Conservation (phyloP, 2,329 filamentous ascomycete species). For the Atkinsonella hypoxylon region DNA sequence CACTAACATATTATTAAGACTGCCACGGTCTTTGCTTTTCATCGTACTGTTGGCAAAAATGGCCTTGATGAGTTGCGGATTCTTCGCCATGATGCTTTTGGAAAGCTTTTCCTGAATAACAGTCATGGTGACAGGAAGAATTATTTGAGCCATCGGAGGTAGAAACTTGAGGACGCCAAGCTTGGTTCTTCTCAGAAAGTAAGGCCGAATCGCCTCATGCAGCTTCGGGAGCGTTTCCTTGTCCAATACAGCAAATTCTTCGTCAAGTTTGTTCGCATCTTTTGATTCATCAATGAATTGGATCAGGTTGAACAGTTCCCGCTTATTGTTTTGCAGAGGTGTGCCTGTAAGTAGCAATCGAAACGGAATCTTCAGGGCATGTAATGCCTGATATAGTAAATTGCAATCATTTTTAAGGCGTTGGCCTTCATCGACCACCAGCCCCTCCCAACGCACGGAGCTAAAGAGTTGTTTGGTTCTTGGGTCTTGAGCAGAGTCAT, state of each 20-base stretch:
- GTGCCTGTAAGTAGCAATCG: conserved; percentile 82
- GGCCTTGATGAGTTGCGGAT: conserved; percentile 74
- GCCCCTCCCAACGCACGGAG: conserved; percentile 67
- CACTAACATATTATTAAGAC: conserved; percentile 87
- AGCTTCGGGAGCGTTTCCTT: conserved; percentile 71
- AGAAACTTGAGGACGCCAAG: conserved; percentile 82
- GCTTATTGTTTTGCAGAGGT: conserved; percentile 87
- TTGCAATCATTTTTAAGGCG: conserved; percentile 88
- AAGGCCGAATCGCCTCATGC: conserved; percentile 69
- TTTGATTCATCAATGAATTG: conserved; percentile 73
- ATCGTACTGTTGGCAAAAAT: conserved; percentile 64
- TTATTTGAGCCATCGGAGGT: conserved; percentile 88
- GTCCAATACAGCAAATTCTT: conserved; percentile 64
- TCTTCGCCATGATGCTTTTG: conserved; percentile 85
- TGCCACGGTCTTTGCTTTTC: conserved; percentile 61
- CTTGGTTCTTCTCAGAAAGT: conserved; percentile 68
- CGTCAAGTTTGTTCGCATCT: conserved; percentile 63
- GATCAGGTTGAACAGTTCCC: conserved; percentile 91
- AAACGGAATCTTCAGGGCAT: conserved; percentile 65
- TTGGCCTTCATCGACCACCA: conserved; percentile 92
- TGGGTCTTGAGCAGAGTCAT: conserved; percentile 73
- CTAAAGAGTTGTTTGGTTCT: conserved; percentile 54
- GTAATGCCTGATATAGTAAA: conserved; percentile 64
- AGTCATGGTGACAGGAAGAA: conserved; percentile 92
- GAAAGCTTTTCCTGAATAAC: conserved; percentile 87